Evolutionary conservation across 768 basidiomycete genomes (phyloP).

Genomic region (Cystofilobasidium capitatum): DNA sequence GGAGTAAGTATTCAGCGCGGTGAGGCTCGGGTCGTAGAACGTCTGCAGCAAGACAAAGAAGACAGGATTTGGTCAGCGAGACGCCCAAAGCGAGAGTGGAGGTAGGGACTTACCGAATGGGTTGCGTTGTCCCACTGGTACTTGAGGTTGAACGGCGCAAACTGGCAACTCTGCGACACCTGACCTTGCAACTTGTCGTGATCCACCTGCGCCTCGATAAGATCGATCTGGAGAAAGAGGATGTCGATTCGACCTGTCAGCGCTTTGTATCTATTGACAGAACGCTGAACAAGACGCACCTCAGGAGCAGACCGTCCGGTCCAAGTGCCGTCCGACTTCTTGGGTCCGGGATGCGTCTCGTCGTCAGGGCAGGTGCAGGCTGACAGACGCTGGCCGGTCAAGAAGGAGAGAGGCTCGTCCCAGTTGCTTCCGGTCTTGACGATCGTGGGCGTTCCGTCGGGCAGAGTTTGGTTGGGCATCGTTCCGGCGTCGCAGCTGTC

Average conservation of each 20-base stretch:
- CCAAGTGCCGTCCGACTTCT: slow-evolving; percentile 63
- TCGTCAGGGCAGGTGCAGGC: slow-evolving; percentile 80
- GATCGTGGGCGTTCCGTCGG: not conserved
- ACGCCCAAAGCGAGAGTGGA: not conserved
- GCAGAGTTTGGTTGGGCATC: slow-evolving; percentile 14
- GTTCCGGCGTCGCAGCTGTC: slow-evolving; percentile 25
- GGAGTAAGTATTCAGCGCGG: not conserved
- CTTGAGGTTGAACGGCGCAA: slow-evolving; percentile 52
- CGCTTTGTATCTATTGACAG: not conserved
- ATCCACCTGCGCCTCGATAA: slow-evolving; percentile 9
- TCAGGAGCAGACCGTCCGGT: slow-evolving; percentile 11
- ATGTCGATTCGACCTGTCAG: not conserved
- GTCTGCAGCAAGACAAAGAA: not conserved
- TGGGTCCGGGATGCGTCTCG: slow-evolving; percentile 71
- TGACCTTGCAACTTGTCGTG: not conserved
- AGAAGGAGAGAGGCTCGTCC: not conserved
- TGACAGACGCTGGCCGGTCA: slow-evolving; percentile 44
- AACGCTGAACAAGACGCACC: not conserved
- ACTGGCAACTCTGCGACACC: slow-evolving; percentile 36
- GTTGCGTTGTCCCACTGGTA: slow-evolving; percentile 3
- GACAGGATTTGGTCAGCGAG: not conserved
- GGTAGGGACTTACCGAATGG: not conserved
- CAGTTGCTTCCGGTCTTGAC: not conserved
- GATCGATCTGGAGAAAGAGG: not conserved
- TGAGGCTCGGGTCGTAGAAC: not conserved